Evolutionary conservation across 192 early-diverging fungal genomes (phyloP).

Genomic region (Coemansia sp.): DNA sequence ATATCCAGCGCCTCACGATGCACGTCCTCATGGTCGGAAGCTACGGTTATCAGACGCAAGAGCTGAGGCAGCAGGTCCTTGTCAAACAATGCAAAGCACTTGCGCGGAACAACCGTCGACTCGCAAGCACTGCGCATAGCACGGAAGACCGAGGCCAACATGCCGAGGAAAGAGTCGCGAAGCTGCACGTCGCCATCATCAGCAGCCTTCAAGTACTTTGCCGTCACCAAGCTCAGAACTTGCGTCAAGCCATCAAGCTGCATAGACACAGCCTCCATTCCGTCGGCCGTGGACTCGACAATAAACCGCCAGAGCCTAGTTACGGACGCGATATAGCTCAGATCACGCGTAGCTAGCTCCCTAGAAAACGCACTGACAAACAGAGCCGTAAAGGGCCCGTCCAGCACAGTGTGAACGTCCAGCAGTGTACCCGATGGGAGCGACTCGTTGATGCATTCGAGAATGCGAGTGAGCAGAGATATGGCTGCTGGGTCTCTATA

Average conservation of each 20-base stretch:
- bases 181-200: background rate
- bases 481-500: slow-evolving; percentile 22
- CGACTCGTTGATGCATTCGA: slow-evolving; percentile 23
- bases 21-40: background rate
- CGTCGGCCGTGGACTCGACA: slow-evolving; percentile 19
- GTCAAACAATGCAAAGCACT: slow-evolving; percentile 28
- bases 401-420: slow-evolving; percentile 27
- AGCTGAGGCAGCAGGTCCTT: slow-evolving; percentile 19
- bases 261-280: slow-evolving; percentile 22
- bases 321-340: slow-evolving; percentile 13
- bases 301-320: slow-evolving; percentile 30
- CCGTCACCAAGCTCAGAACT: slow-evolving; percentile 7
- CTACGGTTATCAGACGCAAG: slow-evolving; percentile 11
- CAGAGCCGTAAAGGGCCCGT: slow-evolving; percentile 27
- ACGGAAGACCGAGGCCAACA: slow-evolving; percentile 8
- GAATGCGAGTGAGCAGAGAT: slow-evolving; percentile 14
- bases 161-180: slow-evolving; percentile 7
- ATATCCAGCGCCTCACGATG: slow-evolving; percentile 22
- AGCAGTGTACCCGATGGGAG: background rate
- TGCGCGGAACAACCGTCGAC: slow-evolving; percentile 32
- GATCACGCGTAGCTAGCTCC: background rate
- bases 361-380: slow-evolving; percentile 28
- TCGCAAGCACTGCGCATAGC: slow-evolving; percentile 38
- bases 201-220: slow-evolving; percentile 5
- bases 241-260: slow-evolving; percentile 34